phyloP scores from a whole-genome alignment of 2,329 filamentous ascomycete species.

The Lachnellula cervina region DNA sequence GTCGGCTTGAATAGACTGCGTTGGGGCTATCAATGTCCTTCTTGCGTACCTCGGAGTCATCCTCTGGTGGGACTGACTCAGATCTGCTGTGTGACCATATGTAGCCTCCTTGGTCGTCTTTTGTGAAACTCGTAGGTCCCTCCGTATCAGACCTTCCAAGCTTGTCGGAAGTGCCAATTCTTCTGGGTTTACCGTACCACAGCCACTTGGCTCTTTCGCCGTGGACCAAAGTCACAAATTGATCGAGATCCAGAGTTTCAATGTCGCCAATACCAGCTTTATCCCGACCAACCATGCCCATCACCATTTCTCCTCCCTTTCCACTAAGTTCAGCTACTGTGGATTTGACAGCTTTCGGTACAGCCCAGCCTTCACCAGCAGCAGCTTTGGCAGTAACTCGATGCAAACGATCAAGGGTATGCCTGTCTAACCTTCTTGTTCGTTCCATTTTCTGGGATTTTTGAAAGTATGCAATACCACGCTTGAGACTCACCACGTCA shows the following conservation, averaged over 20 bases:
- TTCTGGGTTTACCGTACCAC: constrained; percentile 85
- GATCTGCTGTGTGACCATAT: constrained; percentile 44
- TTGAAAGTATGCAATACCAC: constrained; percentile 82
- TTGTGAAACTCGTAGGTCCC: constrained; percentile 47
- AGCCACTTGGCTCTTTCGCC: constrained; percentile 89
- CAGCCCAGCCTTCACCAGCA: constrained; percentile 82
- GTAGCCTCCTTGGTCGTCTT: constrained; percentile 48
- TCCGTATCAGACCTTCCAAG: constrained; percentile 43
- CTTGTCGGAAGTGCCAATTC: constrained; percentile 46
- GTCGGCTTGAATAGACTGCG: constrained; percentile 39
- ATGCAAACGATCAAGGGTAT: constrained; percentile 77
- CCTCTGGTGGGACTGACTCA: constrained; percentile 49
- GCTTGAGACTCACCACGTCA: constrained; percentile 75
- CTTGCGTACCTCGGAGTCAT: constrained; percentile 39
- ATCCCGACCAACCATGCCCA: constrained; percentile 84
- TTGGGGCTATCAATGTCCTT: constrained; percentile 41
- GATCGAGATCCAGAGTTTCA: constrained; percentile 85
- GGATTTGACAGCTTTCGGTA: constrained; percentile 91
- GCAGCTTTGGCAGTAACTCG: constrained; percentile 84
- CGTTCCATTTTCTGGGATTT: constrained; percentile 78
- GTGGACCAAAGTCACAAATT: constrained; percentile 70
- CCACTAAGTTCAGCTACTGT: constrained; percentile 91
- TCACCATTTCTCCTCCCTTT: constrained; percentile 89
- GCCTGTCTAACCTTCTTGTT: constrained; percentile 74
- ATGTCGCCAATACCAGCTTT: constrained; percentile 89